phyloP scores from a whole-genome alignment of 164 flowering plant species.

The Vitis riparia region DNA sequence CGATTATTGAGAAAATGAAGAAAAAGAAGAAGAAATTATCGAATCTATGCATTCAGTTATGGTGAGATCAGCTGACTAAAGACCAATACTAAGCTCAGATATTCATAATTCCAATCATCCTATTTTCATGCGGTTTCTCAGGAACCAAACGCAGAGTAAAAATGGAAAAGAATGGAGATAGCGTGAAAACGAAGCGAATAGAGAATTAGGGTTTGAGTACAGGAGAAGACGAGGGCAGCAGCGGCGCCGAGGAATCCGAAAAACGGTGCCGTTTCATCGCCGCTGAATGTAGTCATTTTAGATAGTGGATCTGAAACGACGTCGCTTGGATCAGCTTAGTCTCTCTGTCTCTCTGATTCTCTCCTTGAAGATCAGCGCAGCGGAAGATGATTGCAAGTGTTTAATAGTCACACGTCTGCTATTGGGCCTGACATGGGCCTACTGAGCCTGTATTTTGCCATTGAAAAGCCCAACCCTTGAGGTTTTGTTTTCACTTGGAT shows the following conservation, averaged over 20 bases:
- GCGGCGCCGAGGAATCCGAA: constrained; percentile 89
- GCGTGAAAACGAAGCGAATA: too few relatives aligned
- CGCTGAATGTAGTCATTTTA: constrained; percentile 59
- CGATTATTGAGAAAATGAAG: background rate
- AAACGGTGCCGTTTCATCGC: constrained; percentile 89
- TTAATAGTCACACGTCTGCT: too few relatives aligned
- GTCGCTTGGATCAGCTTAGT: constrained; percentile 22
- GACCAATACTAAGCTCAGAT: background rate
- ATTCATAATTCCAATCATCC: background rate
- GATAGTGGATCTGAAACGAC: constrained; percentile 14
- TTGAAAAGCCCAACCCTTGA: too few relatives aligned
- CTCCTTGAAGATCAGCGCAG: background rate
- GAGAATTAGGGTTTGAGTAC: constrained; percentile 28
- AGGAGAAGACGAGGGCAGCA: constrained; percentile 78
- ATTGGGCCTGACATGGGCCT: too few relatives aligned
- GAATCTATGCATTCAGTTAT: too few relatives aligned
- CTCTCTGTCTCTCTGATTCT: constrained; percentile 1
- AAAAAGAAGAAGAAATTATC: background rate
- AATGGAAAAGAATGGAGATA: too few relatives aligned
- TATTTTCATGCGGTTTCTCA: too few relatives aligned
- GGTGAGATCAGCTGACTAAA: too few relatives aligned
- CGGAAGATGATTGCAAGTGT: too few relatives aligned
- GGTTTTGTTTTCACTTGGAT: too few relatives aligned
- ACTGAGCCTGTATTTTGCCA: too few relatives aligned
- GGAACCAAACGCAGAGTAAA: too few relatives aligned